A percentile compares a stretch with the other conserved stretches of the same genome.
phyloP scores from a whole-genome alignment of 129 eudicot genomes.

The Chrysanthemum seticuspe region DNA sequence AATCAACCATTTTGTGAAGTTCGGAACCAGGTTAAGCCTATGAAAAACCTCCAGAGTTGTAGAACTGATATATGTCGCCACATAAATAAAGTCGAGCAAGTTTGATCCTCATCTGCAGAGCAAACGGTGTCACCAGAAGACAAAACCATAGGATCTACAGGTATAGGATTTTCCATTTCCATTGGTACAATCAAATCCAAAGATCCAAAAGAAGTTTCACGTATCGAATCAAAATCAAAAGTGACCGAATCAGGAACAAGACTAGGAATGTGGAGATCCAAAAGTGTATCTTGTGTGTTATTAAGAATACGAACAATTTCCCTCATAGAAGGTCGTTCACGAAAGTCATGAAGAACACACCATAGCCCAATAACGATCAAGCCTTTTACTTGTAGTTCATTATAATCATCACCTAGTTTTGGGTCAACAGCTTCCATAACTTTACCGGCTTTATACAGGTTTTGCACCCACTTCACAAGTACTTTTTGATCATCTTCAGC shows the following conservation, averaged over 20 bases:
- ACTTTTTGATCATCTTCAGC: background rate
- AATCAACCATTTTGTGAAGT: too few relatives aligned
- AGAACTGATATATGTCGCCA: too few relatives aligned
- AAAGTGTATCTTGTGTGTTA: slow-evolving; percentile 31
- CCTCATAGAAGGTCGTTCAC: slow-evolving; percentile 33
- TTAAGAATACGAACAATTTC: slow-evolving; percentile 37
- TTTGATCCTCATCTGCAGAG: too few relatives aligned
- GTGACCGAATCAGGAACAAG: background rate
- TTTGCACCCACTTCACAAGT: slow-evolving; percentile 33
- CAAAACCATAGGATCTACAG: too few relatives aligned
- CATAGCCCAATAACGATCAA: slow-evolving; percentile 40
- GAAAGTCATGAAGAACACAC: slow-evolving; percentile 42
- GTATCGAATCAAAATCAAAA: too few relatives aligned
- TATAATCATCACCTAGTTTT: slow-evolving; percentile 19
- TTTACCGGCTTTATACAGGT: slow-evolving; percentile 32
- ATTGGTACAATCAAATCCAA: too few relatives aligned
- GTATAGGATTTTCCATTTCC: too few relatives aligned
- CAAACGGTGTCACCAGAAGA: too few relatives aligned
- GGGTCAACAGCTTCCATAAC: slow-evolving; percentile 37
- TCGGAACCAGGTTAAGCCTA: too few relatives aligned
- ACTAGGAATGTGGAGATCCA: slow-evolving; percentile 14
- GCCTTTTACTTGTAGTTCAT: slow-evolving; percentile 26
- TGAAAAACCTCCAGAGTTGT: too few relatives aligned
- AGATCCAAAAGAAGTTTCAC: too few relatives aligned
- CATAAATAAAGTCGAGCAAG: too few relatives aligned